A percentile compares a stretch with the other conserved stretches of the same genome.
phyloP scores from a whole-genome alignment of 2,329 filamentous ascomycete species.

The Apiospora malaysiana region DNA sequence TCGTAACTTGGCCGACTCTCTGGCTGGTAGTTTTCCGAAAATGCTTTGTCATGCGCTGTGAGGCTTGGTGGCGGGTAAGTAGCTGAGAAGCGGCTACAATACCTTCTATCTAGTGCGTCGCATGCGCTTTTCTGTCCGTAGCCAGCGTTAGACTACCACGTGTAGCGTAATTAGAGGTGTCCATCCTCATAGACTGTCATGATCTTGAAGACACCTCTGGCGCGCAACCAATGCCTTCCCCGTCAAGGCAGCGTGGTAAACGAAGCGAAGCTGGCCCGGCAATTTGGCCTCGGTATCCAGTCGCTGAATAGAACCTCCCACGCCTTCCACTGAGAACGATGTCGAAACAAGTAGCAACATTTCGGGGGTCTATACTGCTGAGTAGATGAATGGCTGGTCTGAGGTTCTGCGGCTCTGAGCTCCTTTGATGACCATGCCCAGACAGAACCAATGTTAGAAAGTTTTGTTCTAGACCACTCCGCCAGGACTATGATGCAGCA shows the following conservation, averaged over 20 bases:
- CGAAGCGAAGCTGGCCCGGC: not conserved
- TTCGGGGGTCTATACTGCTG: no score
- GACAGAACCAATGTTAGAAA: no score
- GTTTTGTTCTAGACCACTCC: no score
- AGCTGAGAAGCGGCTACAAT: not conserved
- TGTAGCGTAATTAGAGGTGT: not conserved
- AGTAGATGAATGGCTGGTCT: no score
- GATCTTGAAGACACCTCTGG: no score
- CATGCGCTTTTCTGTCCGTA: not conserved
- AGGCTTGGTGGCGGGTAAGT: not conserved
- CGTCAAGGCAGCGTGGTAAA: not conserved
- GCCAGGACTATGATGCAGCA: no score
- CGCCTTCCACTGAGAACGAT: no score
- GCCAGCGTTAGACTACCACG: not conserved
- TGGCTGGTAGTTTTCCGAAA: not conserved
- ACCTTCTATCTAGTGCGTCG: not conserved
- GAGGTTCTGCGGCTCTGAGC: no score
- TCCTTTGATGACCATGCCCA: no score
- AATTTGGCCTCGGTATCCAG: not conserved
- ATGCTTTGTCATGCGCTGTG: not conserved
- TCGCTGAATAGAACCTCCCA: no score
- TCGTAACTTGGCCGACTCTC: not conserved
- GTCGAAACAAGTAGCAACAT: no score
- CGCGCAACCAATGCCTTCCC: not conserved
- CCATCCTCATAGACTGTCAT: not conserved